Conservation (phyloP, 768 basidiomycete genomes). For the Dentipellis sp. region DNA sequence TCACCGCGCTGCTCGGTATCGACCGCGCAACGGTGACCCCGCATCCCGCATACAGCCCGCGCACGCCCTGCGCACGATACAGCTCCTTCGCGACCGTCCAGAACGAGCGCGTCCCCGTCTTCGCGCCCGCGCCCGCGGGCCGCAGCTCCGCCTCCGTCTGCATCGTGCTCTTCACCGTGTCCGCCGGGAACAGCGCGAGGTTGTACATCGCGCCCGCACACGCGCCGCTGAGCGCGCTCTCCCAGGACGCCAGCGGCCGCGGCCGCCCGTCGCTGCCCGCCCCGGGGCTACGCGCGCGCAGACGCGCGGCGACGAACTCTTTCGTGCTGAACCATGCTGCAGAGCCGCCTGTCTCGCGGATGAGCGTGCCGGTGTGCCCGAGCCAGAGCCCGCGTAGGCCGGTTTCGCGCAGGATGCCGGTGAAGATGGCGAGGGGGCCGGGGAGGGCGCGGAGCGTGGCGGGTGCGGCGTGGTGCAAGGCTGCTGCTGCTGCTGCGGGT, state of each 20-base stretch:
- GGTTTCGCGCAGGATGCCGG: slow-evolving; percentile 47
- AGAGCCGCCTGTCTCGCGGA: slow-evolving; percentile 88
- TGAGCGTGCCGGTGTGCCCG: slow-evolving; percentile 87
- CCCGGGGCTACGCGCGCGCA: slow-evolving; percentile 42
- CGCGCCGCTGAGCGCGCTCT: slow-evolving; percentile 82
- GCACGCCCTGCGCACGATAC: slow-evolving; percentile 66
- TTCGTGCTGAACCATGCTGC: slow-evolving; percentile 90
- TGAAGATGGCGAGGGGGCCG: slow-evolving; percentile 66
- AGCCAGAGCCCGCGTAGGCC: slow-evolving; percentile 92
- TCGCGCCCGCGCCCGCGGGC: slow-evolving; percentile 27
- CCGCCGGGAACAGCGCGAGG: slow-evolving; percentile 88
- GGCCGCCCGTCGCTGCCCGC: slow-evolving; percentile 1
- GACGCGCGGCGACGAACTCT: slow-evolving; percentile 58
- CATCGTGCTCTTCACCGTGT: slow-evolving; percentile 89
- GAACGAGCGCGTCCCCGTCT: slow-evolving; percentile 34
- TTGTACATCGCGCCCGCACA: slow-evolving; percentile 81
- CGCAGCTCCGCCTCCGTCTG: slow-evolving; percentile 90
- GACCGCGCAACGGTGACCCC: slow-evolving; percentile 83
- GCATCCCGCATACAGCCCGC: slow-evolving; percentile 87
- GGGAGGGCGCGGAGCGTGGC: slow-evolving; percentile 33
- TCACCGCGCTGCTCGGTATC: slow-evolving; percentile 84
- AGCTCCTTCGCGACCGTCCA: slow-evolving; percentile 54
- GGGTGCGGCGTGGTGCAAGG: slow-evolving; percentile 11
- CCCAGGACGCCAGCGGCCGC: slow-evolving; percentile 41
- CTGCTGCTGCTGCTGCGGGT: slow-evolving; percentile 29